Conservation (phyloP, 352 stramenopile species). For the Phytophthora sansomeana region DNA sequence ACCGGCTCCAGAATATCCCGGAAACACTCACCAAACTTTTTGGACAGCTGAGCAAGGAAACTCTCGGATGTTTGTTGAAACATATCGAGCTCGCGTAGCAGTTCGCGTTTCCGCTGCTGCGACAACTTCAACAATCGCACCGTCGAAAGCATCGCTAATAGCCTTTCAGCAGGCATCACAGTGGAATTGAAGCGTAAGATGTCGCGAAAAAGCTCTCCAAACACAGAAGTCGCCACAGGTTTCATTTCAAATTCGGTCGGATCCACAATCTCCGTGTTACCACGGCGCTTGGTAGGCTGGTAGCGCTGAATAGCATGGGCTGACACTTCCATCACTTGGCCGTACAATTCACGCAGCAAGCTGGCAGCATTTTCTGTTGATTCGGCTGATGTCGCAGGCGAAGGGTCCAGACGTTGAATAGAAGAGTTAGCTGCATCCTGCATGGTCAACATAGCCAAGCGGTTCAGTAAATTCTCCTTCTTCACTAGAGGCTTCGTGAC, state of each 20-base stretch:
- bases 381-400: slow-evolving; percentile 37
- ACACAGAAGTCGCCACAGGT: slow-evolving; percentile 51
- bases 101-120: slow-evolving; percentile 60
- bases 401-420: slow-evolving; percentile 63
- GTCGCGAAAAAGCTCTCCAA: slow-evolving; percentile 83
- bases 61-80: slow-evolving; percentile 90
- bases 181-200: slow-evolving; percentile 76
- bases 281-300: slow-evolving; percentile 25
- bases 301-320: slow-evolving; percentile 65
- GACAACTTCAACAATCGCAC: slow-evolving; percentile 45
- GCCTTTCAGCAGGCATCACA: slow-evolving; percentile 70
- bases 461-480: slow-evolving; percentile 91
- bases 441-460: slow-evolving; percentile 79
- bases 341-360: slow-evolving; percentile 30
- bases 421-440: slow-evolving; percentile 65
- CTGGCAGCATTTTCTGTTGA: slow-evolving; percentile 15
- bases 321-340: slow-evolving; percentile 41
- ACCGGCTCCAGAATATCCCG: slow-evolving; percentile 89
- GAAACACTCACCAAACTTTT: slow-evolving; percentile 81
- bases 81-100: slow-evolving; percentile 88
- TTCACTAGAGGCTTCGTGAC: slow-evolving; percentile 95
- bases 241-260: slow-evolving; percentile 30
- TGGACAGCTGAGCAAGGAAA: slow-evolving; percentile 69
- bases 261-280: slow-evolving; percentile 22
- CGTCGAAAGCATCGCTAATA: slow-evolving; percentile 56